A percentile compares a stretch with the other conserved stretches of the same genome.
Evolutionary conservation across 805 yeast genomes (phyloP).

Genomic region (Metschnikowia sp.): DNA sequence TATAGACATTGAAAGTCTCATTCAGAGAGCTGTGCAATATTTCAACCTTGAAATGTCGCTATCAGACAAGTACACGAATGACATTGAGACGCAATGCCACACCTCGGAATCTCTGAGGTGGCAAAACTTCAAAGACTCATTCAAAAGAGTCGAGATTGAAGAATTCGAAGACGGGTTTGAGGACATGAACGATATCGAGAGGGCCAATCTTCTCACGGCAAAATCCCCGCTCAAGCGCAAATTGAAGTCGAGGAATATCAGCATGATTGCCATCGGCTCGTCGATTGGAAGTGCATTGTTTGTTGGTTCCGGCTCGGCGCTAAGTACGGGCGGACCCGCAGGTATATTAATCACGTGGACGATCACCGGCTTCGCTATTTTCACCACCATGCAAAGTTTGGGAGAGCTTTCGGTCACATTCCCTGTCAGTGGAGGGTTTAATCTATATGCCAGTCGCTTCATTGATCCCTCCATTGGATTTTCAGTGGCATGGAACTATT

Average conservation of each 20-base stretch:
- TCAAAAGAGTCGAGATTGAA: constrained; percentile 33
- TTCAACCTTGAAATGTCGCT: not conserved
- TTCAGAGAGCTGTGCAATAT: not conserved
- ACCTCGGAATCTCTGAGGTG: constrained; percentile 27
- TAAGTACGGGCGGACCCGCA: constrained; percentile 66
- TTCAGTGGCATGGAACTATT: constrained; percentile 61
- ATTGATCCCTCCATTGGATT: constrained; percentile 58
- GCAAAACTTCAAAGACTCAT: constrained; percentile 48
- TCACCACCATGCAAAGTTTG: constrained; percentile 29
- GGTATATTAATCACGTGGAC: constrained; percentile 62
- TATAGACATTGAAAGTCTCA: no score
- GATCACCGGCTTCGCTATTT: constrained; percentile 65
- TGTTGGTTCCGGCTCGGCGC: constrained; percentile 73
- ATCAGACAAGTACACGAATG: constrained; percentile 2
- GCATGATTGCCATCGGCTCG: constrained; percentile 79
- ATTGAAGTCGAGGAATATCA: constrained; percentile 49
- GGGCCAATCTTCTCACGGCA: constrained; percentile 39
- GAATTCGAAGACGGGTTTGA: constrained; percentile 25
- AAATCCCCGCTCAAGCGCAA: constrained; percentile 46
- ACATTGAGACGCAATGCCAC: constrained; percentile 8
- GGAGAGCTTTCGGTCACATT: constrained; percentile 19
- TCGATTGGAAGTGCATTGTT: constrained; percentile 78
- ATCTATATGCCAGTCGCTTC: constrained; percentile 51
- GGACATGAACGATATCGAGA: constrained; percentile 34
- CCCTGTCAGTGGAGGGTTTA: constrained; percentile 53